phyloP scores from a whole-genome alignment of 2,329 filamentous ascomycete species.

The Aspergillus flavus region DNA sequence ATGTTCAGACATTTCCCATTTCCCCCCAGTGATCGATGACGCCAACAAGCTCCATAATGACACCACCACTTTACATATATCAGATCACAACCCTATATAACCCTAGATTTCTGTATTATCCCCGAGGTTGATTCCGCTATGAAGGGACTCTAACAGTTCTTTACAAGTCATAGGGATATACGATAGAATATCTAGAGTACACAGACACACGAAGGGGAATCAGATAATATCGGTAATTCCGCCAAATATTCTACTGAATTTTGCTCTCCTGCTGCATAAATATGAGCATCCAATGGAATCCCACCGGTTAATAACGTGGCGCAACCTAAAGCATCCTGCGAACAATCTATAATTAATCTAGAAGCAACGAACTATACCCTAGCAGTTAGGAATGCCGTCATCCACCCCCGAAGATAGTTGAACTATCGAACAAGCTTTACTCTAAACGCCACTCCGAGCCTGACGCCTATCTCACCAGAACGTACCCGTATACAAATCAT shows the following conservation, averaged over 20 bases:
- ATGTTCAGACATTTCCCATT: not conserved
- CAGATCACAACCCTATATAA: too few relatives aligned
- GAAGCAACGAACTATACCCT: not conserved
- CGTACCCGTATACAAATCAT: not conserved
- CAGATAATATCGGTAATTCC: too few relatives aligned
- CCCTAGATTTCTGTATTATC: too few relatives aligned
- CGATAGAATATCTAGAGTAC: too few relatives aligned
- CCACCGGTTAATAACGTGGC: not conserved
- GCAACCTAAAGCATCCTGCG: not conserved
- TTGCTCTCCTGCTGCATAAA: not conserved
- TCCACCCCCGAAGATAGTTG: not conserved
- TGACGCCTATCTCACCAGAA: not conserved
- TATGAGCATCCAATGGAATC: not conserved
- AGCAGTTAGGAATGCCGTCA: not conserved
- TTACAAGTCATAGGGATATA: too few relatives aligned
- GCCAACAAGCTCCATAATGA: not conserved
- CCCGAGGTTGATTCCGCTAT: not conserved
- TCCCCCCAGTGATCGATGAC: not conserved
- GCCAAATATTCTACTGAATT: too few relatives aligned
- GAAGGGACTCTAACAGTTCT: not conserved
- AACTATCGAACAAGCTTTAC: not conserved
- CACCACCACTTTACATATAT: not conserved
- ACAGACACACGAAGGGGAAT: too few relatives aligned
- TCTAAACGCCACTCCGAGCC: not conserved
- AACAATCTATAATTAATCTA: not conserved